phyloP scores from a whole-genome alignment of 2,329 filamentous ascomycete genomes.

The Aureobasidium melanogenum region DNA sequence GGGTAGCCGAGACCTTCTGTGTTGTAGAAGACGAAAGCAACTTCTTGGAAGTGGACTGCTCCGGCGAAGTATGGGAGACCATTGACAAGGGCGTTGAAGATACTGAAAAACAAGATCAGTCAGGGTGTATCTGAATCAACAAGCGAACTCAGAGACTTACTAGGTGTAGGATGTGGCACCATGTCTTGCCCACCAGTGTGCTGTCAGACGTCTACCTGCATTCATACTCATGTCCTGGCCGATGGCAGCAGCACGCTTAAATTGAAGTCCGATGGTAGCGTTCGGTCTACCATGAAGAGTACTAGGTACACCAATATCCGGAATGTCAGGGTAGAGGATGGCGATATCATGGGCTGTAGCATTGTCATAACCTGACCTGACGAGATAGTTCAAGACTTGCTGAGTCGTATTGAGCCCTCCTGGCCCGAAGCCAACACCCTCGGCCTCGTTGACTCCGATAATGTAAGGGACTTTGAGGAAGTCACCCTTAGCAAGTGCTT shows the following conservation, averaged over 20 bases:
- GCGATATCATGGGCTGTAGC: conserved; percentile 28
- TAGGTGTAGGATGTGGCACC: conserved; percentile 28
- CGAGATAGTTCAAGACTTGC: conserved; percentile 17
- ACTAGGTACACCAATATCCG: conserved; percentile 19
- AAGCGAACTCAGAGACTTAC: not conserved
- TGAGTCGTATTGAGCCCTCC: conserved; percentile 19
- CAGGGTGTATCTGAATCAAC: too few relatives aligned
- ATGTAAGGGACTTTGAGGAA: conserved; percentile 22
- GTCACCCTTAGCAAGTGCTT: conserved; percentile 17
- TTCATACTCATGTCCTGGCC: conserved; percentile 18
- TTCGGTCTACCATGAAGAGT: conserved; percentile 17
- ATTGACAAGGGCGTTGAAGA: conserved; percentile 35
- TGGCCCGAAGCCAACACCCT: conserved; percentile 19
- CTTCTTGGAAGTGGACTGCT: conserved; percentile 39
- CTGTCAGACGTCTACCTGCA: conserved; percentile 16
- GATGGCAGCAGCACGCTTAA: conserved; percentile 17
- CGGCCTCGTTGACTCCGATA: conserved; percentile 21
- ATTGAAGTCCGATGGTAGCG: conserved; percentile 17
- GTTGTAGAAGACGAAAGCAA: conserved; percentile 48
- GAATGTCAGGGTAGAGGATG: conserved; percentile 24
- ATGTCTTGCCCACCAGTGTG: conserved; percentile 18
- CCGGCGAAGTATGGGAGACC: conserved; percentile 21
- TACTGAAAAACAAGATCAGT: conserved; percentile 13
- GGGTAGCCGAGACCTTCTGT: conserved; percentile 40
- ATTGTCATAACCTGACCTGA: conserved; percentile 19